Evolutionary conservation across 306 rosid genomes (phyloP).

Genomic region (Delonix regia): DNA sequence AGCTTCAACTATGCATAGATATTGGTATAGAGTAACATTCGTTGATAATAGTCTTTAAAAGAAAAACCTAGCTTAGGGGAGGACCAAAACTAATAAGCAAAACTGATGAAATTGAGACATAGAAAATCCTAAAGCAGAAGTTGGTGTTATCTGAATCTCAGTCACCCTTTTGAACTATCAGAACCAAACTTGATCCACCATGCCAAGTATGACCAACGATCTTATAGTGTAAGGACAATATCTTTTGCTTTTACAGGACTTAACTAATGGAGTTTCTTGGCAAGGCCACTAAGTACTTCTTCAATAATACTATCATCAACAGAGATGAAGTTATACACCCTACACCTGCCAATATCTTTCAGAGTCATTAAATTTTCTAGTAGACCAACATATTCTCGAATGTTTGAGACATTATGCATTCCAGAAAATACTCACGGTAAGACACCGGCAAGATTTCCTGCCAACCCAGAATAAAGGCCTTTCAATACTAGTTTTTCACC

Average conservation of each 20-base stretch:
- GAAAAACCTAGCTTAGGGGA: neutral
- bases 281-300: constrained; percentile 18
- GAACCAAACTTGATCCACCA: neutral
- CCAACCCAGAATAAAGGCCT: constrained; percentile 97
- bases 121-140: constrained; percentile 4
- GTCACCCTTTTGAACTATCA: neutral
- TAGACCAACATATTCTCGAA: constrained; percentile 34
- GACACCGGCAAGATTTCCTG: constrained; percentile 94
- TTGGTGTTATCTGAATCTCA: neutral
- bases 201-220: constrained; percentile 12
- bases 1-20: constrained; percentile 9
- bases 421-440: constrained; percentile 78
- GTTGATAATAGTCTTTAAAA: constrained; percentile 14
- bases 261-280: constrained; percentile 7
- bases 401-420: constrained; percentile 32
- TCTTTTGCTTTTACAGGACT: neutral
- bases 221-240: neutral
- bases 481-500: constrained; percentile 75
- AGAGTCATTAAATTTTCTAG: constrained; percentile 31
- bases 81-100: neutral
- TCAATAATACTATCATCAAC: constrained; percentile 19
- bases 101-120: neutral
- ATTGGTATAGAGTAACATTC: neutral
- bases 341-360: constrained; percentile 22
- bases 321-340: constrained; percentile 21